phyloP scores from a whole-genome alignment of 2,329 filamentous ascomycete species.

The Myriosclerotinia scirpicola region DNA sequence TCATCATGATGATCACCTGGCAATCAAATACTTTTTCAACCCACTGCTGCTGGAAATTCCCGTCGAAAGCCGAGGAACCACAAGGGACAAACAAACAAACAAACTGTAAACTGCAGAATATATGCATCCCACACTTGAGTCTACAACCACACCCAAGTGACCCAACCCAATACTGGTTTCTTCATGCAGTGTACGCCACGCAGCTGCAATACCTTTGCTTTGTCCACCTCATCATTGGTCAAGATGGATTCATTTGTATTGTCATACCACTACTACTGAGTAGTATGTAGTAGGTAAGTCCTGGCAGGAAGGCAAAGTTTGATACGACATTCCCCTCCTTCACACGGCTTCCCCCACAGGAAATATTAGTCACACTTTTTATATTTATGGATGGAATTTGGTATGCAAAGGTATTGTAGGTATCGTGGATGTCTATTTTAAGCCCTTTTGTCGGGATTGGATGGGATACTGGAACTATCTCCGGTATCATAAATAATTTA shows the following conservation, averaged over 20 bases:
- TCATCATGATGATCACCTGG: background rate
- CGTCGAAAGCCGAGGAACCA: background rate
- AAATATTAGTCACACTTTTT: slow-evolving; percentile 9
- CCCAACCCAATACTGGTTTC: slow-evolving; percentile 1
- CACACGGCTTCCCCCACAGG: slow-evolving; percentile 10
- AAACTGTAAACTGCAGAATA: slow-evolving; percentile 5
- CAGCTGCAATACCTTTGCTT: background rate
- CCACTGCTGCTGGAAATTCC: background rate
- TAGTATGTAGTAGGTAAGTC: too few relatives aligned
- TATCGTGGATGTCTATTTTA: too few relatives aligned
- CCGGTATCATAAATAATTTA: too few relatives aligned
- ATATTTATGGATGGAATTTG: background rate
- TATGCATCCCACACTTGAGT: background rate
- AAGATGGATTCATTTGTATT: background rate
- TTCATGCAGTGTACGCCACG: slow-evolving; percentile 10
- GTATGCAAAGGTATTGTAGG: too few relatives aligned
- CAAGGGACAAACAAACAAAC: slow-evolving; percentile 11
- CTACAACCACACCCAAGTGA: slow-evolving; percentile 6
- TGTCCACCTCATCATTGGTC: slow-evolving; percentile 3
- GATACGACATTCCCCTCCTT: slow-evolving; percentile 9
- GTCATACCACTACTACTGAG: background rate
- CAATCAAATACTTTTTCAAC: background rate
- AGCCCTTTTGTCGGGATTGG: too few relatives aligned
- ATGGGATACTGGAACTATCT: too few relatives aligned
- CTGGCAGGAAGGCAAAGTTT: background rate